These are phyloP conservation scores for Cornus controversa DNA, from an alignment of 148 eudicot genomes.

Conservation along the genomic window DNA sequence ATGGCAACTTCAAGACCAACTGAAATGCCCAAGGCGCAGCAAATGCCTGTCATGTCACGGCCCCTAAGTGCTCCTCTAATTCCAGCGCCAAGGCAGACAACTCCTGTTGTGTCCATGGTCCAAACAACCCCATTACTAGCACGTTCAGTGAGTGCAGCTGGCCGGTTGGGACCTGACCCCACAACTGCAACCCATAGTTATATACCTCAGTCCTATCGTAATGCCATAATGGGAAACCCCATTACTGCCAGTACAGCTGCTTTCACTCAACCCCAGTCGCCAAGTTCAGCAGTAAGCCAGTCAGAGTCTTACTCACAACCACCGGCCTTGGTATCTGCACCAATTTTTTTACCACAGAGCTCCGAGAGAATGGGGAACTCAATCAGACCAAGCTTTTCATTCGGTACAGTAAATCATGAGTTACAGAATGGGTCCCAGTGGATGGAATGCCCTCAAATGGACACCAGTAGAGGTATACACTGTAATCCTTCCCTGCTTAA, in stretches of 20 bases:
- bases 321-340: slow-evolving; percentile 34
- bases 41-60: slow-evolving; percentile 54
- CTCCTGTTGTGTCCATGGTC: slow-evolving; percentile 47
- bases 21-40: slow-evolving; percentile 33
- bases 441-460: slow-evolving; percentile 51
- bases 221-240: slow-evolving; percentile 65
- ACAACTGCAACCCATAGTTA: slow-evolving; percentile 42
- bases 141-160: slow-evolving; percentile 78
- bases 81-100: slow-evolving; percentile 44
- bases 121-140: slow-evolving; percentile 45
- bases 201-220: slow-evolving; percentile 72
- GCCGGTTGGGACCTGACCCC: slow-evolving; percentile 72
- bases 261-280: slow-evolving; percentile 45
- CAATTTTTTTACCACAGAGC: slow-evolving; percentile 36
- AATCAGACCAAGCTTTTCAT: slow-evolving; percentile 42
- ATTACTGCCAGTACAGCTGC: slow-evolving; percentile 40
- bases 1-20: slow-evolving; percentile 35
- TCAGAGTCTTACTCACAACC: slow-evolving; percentile 48
- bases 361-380: slow-evolving; percentile 44
- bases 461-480: slow-evolving; percentile 39
- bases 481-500: slow-evolving; percentile 38
- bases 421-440: slow-evolving; percentile 44
- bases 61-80: slow-evolving; percentile 81
- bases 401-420: slow-evolving; percentile 39
- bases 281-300: slow-evolving; percentile 36